Conservation (phyloP, 345 rosid species). For the Camelina laxa region DNA sequence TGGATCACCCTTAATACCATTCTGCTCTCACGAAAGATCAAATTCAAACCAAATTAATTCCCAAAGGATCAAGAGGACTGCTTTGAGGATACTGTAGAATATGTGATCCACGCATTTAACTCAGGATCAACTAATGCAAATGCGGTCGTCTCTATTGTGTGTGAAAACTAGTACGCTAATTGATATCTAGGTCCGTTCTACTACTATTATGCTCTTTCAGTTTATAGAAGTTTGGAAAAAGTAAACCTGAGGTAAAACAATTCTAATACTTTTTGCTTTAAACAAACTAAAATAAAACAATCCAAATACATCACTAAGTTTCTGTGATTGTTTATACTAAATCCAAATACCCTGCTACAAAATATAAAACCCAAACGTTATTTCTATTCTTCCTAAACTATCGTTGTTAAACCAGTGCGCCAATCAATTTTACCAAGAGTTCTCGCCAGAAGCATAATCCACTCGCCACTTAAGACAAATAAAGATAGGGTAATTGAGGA, state of each 20-base stretch:
- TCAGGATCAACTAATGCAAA: slow-evolving; percentile 15
- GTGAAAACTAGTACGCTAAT: not conserved
- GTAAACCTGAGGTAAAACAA: not conserved
- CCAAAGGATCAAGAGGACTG: slow-evolving; percentile 11
- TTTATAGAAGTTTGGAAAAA: no score
- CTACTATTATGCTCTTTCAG: not conserved
- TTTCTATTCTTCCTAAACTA: slow-evolving; percentile 1
- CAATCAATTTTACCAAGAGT: not conserved
- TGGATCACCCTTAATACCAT: slow-evolving; percentile 68
- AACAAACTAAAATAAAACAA: not conserved
- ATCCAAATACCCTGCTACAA: slow-evolving; percentile 19
- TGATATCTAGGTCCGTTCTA: not conserved
- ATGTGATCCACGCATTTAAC: not conserved
- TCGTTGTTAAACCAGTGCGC: not conserved
- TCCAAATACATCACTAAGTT: not conserved
- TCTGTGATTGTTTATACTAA: not conserved
- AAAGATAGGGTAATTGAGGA: slow-evolving; percentile 7
- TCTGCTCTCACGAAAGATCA: slow-evolving; percentile 51
- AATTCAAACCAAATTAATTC: slow-evolving; percentile 20
- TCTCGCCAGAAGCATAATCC: slow-evolving; percentile 14
- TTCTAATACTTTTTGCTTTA: not conserved
- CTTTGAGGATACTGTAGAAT: slow-evolving; percentile 4
- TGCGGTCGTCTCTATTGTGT: not conserved
- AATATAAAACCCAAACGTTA: not conserved
- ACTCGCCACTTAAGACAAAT: not conserved